Base-by-base conservation (phyloP, 2,329 filamentous ascomycete genomes). In the Cordyceps farinosa region DNA sequence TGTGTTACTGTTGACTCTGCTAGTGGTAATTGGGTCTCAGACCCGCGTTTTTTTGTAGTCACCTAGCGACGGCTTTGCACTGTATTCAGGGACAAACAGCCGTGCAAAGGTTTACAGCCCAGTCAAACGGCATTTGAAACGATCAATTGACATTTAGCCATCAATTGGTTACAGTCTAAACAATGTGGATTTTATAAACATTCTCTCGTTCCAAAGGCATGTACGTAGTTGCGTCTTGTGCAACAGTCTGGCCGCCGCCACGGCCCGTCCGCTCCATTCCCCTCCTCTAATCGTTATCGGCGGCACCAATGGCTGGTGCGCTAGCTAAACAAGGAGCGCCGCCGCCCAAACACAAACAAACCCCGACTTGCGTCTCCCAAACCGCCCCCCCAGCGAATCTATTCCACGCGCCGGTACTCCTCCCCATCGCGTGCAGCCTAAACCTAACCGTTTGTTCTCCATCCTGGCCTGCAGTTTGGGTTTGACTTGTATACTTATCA, bases 311-410 rank as follows among this genome's bases (percentile, higher is more conserved):
- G 40, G 30, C 51, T 27, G 10, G 11, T 11, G 48, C 36, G 27
- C 45, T 48, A 58, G 50, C 44, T 40, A 58, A 58, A 58, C 44
- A 58, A 6, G 36, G 22, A 22, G 22, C 22, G 44, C 55, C 38
- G 38, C 55, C 27, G 30, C 44, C 56, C 42, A 61, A 61, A 51
- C 47, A 60, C 57, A 61, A 61, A 61, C 36, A 51, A 61, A 51
- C 47, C 36, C 40, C n/a, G 38, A 40, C 38, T 38, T 40, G 17
- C 36, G n/a, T 27, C 22, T 38, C 48, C 57, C 47, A 52, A 60
- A 27, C 47, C 3, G n/a, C 36, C 34, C 22, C 36, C 34, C 22
- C 44, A 27, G 17, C 57, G 22, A 60, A 60, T 51, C 57, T 27
- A 58, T 48, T 47, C 57, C 30, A 51, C 47, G 47, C 47, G 57